Evolutionary conservation across 2,329 filamentous ascomycete genomes (phyloP).

Genomic region (Myrmaecium sp.): DNA sequence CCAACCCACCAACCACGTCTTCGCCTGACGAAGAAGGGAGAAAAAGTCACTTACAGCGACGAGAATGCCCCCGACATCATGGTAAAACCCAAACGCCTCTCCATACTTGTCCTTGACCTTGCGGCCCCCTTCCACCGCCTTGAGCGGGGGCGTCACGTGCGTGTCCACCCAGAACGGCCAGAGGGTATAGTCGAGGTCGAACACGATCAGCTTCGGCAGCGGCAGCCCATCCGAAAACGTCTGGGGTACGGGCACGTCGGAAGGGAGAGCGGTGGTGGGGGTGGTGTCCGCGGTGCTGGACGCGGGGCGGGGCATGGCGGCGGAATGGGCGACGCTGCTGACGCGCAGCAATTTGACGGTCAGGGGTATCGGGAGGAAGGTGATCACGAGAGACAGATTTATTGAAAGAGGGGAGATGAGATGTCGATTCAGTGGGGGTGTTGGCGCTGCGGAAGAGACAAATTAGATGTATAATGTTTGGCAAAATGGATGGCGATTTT

Average conservation of each 20-base stretch:
- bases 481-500: too few species aligned
- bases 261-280: conserved; percentile 19
- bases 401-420: too few species aligned
- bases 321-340: too few species aligned
- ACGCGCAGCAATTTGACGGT: conserved; percentile 15
- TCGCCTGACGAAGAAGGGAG: not conserved
- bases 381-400: conserved; percentile 1
- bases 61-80: conserved; percentile 25
- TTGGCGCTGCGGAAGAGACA: too few species aligned
- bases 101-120: conserved; percentile 35
- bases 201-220: conserved; percentile 69
- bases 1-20: too few species aligned
- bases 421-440: too few species aligned
- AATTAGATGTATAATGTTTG: too few species aligned
- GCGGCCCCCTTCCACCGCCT: conserved; percentile 24
- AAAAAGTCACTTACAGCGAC: conserved; percentile 14
- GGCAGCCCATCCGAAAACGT: conserved; percentile 51
- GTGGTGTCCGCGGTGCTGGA: conserved; percentile 13
- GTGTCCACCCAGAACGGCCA: conserved; percentile 99
- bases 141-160: conserved; percentile 63
- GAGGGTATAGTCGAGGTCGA: conserved; percentile 96
- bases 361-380: not conserved
- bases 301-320: too few species aligned
- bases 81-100: conserved; percentile 30
- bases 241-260: conserved; percentile 24